Evolutionary conservation across 2,329 filamentous ascomycete genomes (phyloP).

Genomic region (Ilyonectria robusta): DNA sequence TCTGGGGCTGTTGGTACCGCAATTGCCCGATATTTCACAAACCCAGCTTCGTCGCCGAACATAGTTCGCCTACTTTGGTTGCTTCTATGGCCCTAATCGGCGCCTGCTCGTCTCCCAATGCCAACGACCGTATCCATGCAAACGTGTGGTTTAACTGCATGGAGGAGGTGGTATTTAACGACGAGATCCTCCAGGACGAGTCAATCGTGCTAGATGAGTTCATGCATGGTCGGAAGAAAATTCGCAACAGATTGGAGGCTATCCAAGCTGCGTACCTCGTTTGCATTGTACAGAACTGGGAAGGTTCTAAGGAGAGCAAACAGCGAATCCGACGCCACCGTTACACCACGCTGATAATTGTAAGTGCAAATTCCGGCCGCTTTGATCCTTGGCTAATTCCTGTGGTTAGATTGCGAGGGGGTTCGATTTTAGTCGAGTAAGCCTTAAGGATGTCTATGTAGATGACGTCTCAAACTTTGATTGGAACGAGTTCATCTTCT

Average conservation of each 20-base stretch:
- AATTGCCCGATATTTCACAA: conserved; percentile 11
- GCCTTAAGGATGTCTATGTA: background rate
- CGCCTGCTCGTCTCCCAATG: conserved; percentile 14
- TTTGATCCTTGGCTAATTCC: background rate
- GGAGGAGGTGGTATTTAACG: conserved; percentile 4
- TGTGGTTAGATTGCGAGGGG: conserved; percentile 6
- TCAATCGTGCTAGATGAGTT: background rate
- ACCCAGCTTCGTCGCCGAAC: background rate
- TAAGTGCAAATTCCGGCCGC: background rate
- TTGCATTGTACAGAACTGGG: conserved; percentile 10
- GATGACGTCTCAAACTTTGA: background rate
- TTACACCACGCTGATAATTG: background rate
- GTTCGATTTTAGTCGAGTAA: background rate
- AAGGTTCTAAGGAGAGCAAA: conserved; percentile 4
- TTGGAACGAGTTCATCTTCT: conserved; percentile 3
- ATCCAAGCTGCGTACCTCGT: conserved; percentile 14
- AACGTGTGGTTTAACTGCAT: conserved; percentile 16
- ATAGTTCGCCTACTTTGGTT: background rate
- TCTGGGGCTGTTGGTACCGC: conserved; percentile 15
- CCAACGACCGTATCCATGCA: background rate
- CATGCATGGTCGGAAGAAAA: background rate
- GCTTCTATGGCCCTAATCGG: conserved; percentile 13
- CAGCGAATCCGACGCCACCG: conserved; percentile 11
- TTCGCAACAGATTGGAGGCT: background rate
- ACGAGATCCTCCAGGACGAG: background rate